Conservation (phyloP, 371 early-diverging fungal species). For the Haplosporangium sp. region DNA sequence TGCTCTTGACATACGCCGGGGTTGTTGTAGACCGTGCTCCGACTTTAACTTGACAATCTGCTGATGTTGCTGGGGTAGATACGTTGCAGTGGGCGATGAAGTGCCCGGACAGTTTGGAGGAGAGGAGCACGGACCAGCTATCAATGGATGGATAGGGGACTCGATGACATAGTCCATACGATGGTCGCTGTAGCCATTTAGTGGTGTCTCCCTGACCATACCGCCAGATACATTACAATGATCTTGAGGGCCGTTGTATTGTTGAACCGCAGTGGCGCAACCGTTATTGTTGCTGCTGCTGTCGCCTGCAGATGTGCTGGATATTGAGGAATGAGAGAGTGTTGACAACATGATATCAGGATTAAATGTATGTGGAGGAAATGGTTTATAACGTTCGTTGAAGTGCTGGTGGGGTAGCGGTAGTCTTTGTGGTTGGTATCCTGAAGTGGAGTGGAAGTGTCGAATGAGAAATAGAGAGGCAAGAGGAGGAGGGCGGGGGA, state of each 20-base stretch:
- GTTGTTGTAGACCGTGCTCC: slow-evolving; percentile 9
- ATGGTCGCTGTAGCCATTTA: not conserved
- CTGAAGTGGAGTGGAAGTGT: not conserved
- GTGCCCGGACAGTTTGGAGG: not conserved
- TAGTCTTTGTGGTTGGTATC: not conserved
- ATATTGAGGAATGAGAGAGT: slow-evolving; percentile 28
- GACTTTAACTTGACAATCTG: slow-evolving; percentile 30
- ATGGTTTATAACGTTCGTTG: not conserved
- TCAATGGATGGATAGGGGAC: slow-evolving; percentile 20
- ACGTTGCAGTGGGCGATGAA: slow-evolving; percentile 3
- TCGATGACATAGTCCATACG: slow-evolving; percentile 21
- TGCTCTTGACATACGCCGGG: slow-evolving; percentile 12
- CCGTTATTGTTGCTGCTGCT: slow-evolving; percentile 3
- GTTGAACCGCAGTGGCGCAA: not conserved
- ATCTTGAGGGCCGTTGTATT: not conserved
- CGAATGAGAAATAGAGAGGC: not conserved
- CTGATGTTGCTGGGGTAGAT: slow-evolving; percentile 32
- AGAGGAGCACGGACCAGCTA: slow-evolving; percentile 15
- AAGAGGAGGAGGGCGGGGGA: not conserved
- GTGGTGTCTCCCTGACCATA: slow-evolving; percentile 2
- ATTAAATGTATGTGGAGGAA: not conserved
- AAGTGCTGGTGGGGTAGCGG: not conserved
- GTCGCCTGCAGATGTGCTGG: slow-evolving; percentile 15
- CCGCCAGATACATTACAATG: slow-evolving; percentile 6
- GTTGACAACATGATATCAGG: slow-evolving; percentile 27